phyloP scores from a whole-genome alignment of 768 basidiomycete species.

The Boletales sp. region DNA sequence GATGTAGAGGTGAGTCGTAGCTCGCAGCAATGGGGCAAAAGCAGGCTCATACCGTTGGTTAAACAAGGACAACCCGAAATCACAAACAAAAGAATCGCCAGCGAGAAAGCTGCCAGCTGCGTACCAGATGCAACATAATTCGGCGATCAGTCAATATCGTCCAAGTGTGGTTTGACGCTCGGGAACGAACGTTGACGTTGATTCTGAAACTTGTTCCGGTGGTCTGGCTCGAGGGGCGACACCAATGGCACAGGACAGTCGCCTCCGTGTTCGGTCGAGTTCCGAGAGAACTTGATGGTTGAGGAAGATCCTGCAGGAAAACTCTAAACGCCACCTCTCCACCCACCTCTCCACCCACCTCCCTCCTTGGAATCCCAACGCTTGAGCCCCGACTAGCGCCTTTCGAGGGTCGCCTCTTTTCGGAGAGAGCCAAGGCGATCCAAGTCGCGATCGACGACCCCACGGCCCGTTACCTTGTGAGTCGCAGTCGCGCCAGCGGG shows the following conservation, averaged over 20 bases:
- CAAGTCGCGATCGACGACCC: background rate
- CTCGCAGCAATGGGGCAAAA: background rate
- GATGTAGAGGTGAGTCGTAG: background rate
- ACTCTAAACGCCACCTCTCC: background rate
- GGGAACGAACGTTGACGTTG: background rate
- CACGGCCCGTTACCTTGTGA: constrained; percentile 1
- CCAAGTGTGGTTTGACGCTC: background rate
- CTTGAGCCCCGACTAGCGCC: no score
- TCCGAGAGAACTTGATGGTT: background rate
- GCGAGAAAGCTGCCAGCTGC: background rate
- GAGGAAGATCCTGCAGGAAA: background rate
- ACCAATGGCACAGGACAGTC: background rate
- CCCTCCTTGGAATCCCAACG: no score
- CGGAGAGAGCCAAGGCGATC: background rate
- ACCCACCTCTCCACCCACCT: no score
- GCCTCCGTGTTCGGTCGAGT: background rate
- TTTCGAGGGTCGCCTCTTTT: background rate
- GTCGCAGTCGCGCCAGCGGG: background rate
- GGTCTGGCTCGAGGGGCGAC: no score
- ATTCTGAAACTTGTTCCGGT: no score
- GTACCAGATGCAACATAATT: background rate
- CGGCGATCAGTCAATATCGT: background rate
- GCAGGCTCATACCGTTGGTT: background rate
- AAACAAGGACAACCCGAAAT: background rate
- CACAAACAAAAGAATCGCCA: background rate